Base-by-base conservation (phyloP, 352 stramenopile species). In the Thalassiosira mediterranea region DNA sequence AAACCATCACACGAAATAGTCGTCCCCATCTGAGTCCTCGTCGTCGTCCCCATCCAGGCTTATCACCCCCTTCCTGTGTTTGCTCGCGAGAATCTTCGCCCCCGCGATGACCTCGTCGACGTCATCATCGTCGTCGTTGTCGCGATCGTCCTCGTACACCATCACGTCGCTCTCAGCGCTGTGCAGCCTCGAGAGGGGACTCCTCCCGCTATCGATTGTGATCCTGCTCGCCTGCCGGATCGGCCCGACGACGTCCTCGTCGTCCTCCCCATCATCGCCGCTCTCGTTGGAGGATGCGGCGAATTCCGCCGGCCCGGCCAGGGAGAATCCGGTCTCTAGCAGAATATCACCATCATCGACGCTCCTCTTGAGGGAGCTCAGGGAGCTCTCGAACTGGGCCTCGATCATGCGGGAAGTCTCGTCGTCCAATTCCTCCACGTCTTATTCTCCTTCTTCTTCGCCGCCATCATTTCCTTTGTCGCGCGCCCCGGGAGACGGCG, bases 11-110 rank as follows among this genome's bases (percentile, higher is more conserved):
- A 64, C 56, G 48, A 51, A 64, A 52, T 25, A 52, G 25, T 17
- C 49, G 34, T 52, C 56, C 13, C 49, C 56, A 26, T 64, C 56
- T 32, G 56, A 64, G 49, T 64, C 56, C 23, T 64, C 56, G 49
- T 64, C 54, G 19, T 3, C 29, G 11, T 59, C 51, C 8, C 34
- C 34, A 42, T 42, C 34, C 34, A 42, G 13, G 13, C 34, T 42
- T 13, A 42, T 42, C 7, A 42, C 34, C 7, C 34, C 7, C 7
- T 42, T 7, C 13, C 7, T 7, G 13, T 13, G 7, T 42, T 42
- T 42, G 34, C n/a, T 42, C 13, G 34, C 7, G 7, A 13, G 7
- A 7, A 13, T 42, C 7, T 42, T 42, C 34, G 13, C 13, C 34
- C 7, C 7, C 13, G 34, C 34, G 7, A 7, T 13, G 34, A 42